Conservation (phyloP, 805 yeast genomes). For the Yamadazyma philogaea region DNA sequence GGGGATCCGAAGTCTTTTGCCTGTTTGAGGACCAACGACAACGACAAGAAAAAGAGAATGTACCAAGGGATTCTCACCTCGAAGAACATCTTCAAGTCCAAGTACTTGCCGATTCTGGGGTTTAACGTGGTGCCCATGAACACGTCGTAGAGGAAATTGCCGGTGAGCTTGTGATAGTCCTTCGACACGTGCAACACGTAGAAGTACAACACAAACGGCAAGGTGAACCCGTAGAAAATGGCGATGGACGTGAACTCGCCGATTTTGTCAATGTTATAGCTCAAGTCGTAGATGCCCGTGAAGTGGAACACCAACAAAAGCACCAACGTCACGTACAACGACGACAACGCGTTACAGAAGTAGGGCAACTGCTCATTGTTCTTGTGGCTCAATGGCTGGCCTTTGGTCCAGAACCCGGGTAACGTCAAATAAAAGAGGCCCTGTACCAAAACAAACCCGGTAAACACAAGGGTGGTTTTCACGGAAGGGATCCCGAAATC, state of each 20-base stretch:
- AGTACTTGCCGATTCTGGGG: constrained; percentile 85
- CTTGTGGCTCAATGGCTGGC: constrained; percentile 85
- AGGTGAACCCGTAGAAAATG: constrained; percentile 69
- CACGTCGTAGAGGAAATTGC: constrained; percentile 83
- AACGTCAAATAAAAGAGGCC: constrained; percentile 71
- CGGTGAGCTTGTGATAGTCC: constrained; percentile 89
- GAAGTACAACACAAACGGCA: constrained; percentile 68
- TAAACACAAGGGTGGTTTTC: constrained; percentile 67
- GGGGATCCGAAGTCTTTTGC: constrained; percentile 77
- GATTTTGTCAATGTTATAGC: constrained; percentile 73
- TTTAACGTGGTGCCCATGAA: constrained; percentile 98
- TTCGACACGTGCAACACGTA: constrained; percentile 61
- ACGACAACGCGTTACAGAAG: constrained; percentile 86
- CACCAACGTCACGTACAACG: constrained; percentile 68
- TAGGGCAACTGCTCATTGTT: constrained; percentile 81
- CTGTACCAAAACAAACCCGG: constrained; percentile 67
- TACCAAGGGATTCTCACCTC: constrained; percentile 98
- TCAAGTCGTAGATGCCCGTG: constrained; percentile 69
- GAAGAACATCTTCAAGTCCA: constrained; percentile 92
- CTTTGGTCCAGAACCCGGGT: constrained; percentile 94
- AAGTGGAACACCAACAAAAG: constrained; percentile 63
- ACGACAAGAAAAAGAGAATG: constrained; percentile 72
- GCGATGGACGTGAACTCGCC: constrained; percentile 94
- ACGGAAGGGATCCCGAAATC: constrained; percentile 58
- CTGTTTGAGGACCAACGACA: constrained; percentile 76